These are phyloP conservation scores for Nymphaea colorata DNA, from an alignment of 164 flowering plant genomes.

Conservation along the genomic window DNA sequence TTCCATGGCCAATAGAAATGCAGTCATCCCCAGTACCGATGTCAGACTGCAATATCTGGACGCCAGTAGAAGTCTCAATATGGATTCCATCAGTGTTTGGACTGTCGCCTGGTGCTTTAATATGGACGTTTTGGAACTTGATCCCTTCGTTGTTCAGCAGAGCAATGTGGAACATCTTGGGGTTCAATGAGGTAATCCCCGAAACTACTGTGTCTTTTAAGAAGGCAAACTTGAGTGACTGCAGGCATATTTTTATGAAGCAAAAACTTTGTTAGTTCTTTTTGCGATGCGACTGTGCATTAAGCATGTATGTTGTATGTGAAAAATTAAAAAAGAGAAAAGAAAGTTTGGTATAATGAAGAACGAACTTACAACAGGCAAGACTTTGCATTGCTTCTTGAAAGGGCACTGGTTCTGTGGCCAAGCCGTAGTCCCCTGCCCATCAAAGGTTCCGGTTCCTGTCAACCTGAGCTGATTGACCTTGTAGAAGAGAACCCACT, in stretches of 20 bases:
- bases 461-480: slow-evolving; percentile 36
- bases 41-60: background rate
- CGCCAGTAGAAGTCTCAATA: background rate
- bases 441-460: slow-evolving; percentile 66
- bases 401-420: slow-evolving; percentile 34
- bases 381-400: slow-evolving; percentile 19
- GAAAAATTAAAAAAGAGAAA: background rate
- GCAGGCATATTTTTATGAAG: too few relatives aligned
- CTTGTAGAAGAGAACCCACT: slow-evolving; percentile 48
- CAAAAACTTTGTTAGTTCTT: too few relatives aligned
- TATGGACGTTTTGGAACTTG: slow-evolving; percentile 6
- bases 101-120: slow-evolving; percentile 40
- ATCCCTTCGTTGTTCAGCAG: slow-evolving; percentile 12
- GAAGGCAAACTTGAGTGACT: too few relatives aligned
- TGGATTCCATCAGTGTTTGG: slow-evolving; percentile 34
- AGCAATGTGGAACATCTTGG: slow-evolving; percentile 31
- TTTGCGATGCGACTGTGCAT: too few relatives aligned
- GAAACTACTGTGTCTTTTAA: too few relatives aligned
- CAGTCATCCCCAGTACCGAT: background rate
- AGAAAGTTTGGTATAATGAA: too few relatives aligned
- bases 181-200: slow-evolving; percentile 19
- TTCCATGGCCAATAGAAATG: background rate
- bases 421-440: slow-evolving; percentile 63
- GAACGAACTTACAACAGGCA: background rate
- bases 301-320: too few relatives aligned